Conservation (phyloP, 371 early-diverging fungal genomes). For the Basidiobolus heterosporus region DNA sequence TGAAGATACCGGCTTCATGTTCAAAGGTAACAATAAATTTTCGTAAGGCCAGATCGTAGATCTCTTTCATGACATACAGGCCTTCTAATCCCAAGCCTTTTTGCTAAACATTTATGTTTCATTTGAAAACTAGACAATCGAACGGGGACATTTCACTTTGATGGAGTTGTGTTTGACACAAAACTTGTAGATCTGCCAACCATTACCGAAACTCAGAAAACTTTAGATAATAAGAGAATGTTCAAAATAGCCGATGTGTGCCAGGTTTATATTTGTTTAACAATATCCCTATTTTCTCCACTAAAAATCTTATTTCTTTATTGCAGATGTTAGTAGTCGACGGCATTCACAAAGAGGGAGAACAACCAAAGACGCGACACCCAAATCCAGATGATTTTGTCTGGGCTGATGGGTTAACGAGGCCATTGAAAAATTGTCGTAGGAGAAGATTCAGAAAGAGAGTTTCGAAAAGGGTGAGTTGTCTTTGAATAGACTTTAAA, state of each 20-base stretch:
- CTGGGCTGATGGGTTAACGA: constrained; percentile 79
- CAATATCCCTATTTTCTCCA: background rate
- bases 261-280: constrained; percentile 33
- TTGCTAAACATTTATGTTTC: too few relatives aligned
- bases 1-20: constrained; percentile 39
- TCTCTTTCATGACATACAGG: background rate
- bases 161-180: constrained; percentile 34
- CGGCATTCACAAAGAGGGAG: constrained; percentile 9
- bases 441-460: constrained; percentile 79
- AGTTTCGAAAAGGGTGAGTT: constrained; percentile 51
- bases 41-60: background rate
- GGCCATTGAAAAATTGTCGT: constrained; percentile 73
- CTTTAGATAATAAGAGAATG: constrained; percentile 84
- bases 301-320: background rate
- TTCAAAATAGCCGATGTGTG: constrained; percentile 96
- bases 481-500: constrained; percentile 12
- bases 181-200: constrained; percentile 86
- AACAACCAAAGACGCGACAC: constrained; percentile 9
- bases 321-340: constrained; percentile 42
- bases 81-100: too few relatives aligned
- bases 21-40: constrained; percentile 26
- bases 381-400: constrained; percentile 31
- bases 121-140: constrained; percentile 35
- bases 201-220: constrained; percentile 92
- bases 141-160: constrained; percentile 46